Percentiles rank a stretch among this genome's conserved stretches.
phyloP scores from a whole-genome alignment of 805 yeast genomes.

The Maudiozyma pseudohumilis region DNA sequence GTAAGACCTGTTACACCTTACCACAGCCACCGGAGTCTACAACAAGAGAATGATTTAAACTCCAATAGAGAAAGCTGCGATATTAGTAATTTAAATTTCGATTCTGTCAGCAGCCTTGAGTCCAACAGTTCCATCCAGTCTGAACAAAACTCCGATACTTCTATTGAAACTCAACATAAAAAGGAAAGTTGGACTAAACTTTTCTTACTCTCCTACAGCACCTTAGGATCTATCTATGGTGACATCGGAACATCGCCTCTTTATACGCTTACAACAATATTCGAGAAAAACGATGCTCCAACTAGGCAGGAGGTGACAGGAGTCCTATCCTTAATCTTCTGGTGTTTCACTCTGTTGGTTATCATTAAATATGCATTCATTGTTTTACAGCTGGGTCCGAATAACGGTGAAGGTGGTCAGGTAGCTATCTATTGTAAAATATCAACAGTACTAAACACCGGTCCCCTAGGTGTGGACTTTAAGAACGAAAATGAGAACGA shows the following conservation, averaged over 20 bases:
- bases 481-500: background rate
- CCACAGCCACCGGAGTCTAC: too few relatives aligned
- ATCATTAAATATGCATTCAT: conserved; percentile 1
- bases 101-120: background rate
- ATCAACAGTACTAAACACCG: background rate
- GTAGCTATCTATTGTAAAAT: conserved; percentile 1
- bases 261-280: background rate
- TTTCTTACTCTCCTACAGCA: background rate
- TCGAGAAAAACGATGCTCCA: background rate
- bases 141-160: background rate
- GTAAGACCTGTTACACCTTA: too few relatives aligned
- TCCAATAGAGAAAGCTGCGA: background rate
- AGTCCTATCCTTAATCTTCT: background rate
- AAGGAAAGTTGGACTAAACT: background rate
- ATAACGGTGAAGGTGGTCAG: conserved; percentile 2
- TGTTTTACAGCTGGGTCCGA: background rate
- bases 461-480: background rate
- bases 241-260: background rate
- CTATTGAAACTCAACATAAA: background rate
- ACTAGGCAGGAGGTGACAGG: background rate
- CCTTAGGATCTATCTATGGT: background rate
- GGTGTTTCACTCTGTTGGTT: background rate
- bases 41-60: background rate
- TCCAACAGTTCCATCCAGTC: background rate
- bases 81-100: background rate